Evolutionary conservation across 2,329 filamentous ascomycete genomes (phyloP), one percentile per base, ranked within the genome.

Genomic region (Epichloe sibirici): DNA sequence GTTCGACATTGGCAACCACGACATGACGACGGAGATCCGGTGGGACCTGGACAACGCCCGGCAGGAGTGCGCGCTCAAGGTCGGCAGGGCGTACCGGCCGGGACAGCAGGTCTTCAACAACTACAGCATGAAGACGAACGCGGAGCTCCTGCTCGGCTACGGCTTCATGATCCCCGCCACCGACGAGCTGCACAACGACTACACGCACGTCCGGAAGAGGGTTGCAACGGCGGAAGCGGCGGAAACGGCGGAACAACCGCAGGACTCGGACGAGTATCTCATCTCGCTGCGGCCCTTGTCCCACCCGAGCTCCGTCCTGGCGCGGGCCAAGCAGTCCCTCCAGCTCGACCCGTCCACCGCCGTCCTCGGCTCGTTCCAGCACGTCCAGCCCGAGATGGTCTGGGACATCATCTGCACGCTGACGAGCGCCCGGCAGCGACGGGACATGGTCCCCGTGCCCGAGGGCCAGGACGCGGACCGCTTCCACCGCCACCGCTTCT

Each of bases 51-150:
- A 74, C 23, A 66, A 73, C 11, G 61, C 67, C 7, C 55, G 58
- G 3, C 57, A 58, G 13, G 46, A 57, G 21, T 81, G 76, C 54
- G 66, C 63, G 8, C 69, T 83, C 9, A 61, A 65, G 15, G 71
- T 73, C 8, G 63, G 61, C 17, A 68, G 71, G 52, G 55, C 58
- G 1, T 75, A 82, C 58, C 48, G 57, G 4, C 67, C 78, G 0
- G 80, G 82, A 0, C 65, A 78, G 34, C 78, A 82, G 57, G 65
- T 82, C 25, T 83, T 74, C 60, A 87, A 88, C 69, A 88, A 87
- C 64, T 90, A 90, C 61, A 85, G 85, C 34, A 65, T 71, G 61
- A 86, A 88, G 66, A 86, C 84, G 6, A 90, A 89, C 60, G 84
- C 83, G 54, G 83, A 88, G 67, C 69, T 85, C 25, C 71, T 85